Conservation (phyloP, 2,329 filamentous ascomycete species). For the Cladosporium sp. region DNA sequence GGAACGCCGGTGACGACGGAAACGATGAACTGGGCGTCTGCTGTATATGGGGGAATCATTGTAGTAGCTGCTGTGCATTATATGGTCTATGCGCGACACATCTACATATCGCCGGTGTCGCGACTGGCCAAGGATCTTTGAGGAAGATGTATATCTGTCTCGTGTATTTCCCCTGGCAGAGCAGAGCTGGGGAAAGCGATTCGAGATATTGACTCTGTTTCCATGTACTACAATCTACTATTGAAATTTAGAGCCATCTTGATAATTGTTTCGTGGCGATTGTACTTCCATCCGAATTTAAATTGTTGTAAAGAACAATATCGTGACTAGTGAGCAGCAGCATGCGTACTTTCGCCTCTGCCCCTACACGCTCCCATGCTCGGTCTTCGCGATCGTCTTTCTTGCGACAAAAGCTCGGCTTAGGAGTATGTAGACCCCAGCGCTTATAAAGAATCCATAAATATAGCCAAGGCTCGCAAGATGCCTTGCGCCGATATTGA, state of each 20-base stretch:
- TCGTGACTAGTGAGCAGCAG: background rate
- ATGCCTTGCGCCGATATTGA: constrained; percentile 22
- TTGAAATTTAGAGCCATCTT: no score
- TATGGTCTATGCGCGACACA: constrained; percentile 4
- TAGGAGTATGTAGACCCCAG: background rate
- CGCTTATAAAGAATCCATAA: constrained; percentile 25
- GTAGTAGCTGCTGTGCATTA: constrained; percentile 16
- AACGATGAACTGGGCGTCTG: constrained; percentile 5
- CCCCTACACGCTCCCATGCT: background rate
- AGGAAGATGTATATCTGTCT: background rate
- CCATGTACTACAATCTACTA: no score
- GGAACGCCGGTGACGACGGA: constrained; percentile 48
- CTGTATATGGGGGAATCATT: background rate
- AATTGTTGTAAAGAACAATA: no score
- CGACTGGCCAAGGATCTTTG: background rate
- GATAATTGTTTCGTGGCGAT: no score
- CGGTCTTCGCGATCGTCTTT: background rate
- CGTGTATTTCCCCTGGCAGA: background rate
- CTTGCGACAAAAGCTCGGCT: background rate
- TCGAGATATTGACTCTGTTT: no score
- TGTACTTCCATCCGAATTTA: no score
- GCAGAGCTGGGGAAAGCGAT: no score
- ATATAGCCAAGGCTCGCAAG: constrained; percentile 28
- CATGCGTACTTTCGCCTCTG: background rate
- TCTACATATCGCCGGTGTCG: constrained; percentile 14